Evolutionary conservation across 164 flowering plant species (phyloP).

Genomic region (Stephania japonica): DNA sequence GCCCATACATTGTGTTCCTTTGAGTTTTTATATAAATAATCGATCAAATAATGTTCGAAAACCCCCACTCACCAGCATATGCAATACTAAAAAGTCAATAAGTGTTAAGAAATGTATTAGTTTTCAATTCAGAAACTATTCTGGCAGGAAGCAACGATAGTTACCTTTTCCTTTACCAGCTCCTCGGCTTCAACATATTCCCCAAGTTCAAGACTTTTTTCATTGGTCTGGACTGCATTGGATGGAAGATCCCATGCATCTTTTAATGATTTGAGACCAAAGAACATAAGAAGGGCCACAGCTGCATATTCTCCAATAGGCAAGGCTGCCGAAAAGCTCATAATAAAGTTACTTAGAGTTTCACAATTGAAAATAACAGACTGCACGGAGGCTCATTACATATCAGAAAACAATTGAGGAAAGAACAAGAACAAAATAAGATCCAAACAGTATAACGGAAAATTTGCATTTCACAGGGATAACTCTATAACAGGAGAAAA

Average conservation of each 20-base stretch:
- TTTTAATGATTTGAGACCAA: conserved; percentile 86
- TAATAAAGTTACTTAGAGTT: not conserved
- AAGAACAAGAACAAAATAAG: not conserved
- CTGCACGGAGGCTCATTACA: not conserved
- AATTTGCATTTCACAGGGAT: no score
- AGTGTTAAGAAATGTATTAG: not conserved
- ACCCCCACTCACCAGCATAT: not conserved
- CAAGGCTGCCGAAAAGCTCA: conserved; percentile 50
- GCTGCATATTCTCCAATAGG: conserved; percentile 99
- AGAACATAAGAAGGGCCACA: conserved; percentile 78
- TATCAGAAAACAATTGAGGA: not conserved
- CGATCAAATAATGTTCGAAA: not conserved
- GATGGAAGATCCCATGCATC: conserved; percentile 97
- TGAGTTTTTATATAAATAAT: not conserved
- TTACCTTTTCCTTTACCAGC: conserved; percentile 92
- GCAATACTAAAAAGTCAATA: not conserved
- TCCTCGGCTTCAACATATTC: conserved; percentile 95
- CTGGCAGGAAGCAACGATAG: not conserved
- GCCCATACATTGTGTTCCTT: not conserved
- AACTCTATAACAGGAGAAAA: no score
- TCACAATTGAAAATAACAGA: not conserved
- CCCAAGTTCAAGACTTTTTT: conserved; percentile 57
- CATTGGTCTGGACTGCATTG: conserved; percentile 32
- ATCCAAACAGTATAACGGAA: no score
- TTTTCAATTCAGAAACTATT: not conserved